These are phyloP conservation scores for Euptelea pleiosperma DNA, from an alignment of 164 flowering plant genomes.

Conservation along the genomic window DNA sequence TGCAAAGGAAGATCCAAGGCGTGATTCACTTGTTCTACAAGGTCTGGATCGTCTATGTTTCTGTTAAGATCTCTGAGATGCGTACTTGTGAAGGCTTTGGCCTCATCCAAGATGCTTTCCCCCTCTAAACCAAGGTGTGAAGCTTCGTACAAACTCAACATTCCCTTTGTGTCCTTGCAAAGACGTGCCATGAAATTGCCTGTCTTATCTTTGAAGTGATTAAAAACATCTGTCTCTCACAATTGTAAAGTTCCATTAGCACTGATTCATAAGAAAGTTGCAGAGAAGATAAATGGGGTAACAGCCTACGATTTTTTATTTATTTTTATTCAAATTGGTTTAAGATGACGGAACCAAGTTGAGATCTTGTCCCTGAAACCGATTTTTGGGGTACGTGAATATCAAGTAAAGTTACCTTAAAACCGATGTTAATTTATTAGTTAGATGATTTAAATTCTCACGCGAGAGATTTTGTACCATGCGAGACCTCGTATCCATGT, in stretches of 20 bases:
- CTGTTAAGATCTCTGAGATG: background rate
- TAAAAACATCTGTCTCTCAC: background rate
- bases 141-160: slow-evolving; percentile 13
- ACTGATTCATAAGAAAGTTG: background rate
- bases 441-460: no score
- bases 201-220: background rate
- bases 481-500: no score
- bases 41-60: background rate
- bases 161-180: background rate
- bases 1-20: slow-evolving; percentile 10
- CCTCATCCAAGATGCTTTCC: slow-evolving; percentile 12
- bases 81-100: background rate
- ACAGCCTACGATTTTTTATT: no score
- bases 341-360: no score
- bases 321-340: no score
- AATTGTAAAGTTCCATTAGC: no score
- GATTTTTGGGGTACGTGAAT: no score
- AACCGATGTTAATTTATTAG: no score
- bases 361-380: no score
- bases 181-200: background rate
- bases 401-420: slow-evolving; percentile 16
- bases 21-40: background rate
- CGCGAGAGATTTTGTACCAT: no score
- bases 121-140: slow-evolving; percentile 15
- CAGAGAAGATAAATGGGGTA: no score